Evolutionary conservation across 495 filamentous ascomycete species (phyloP).

Genomic region (Aspergillus wentii): DNA sequence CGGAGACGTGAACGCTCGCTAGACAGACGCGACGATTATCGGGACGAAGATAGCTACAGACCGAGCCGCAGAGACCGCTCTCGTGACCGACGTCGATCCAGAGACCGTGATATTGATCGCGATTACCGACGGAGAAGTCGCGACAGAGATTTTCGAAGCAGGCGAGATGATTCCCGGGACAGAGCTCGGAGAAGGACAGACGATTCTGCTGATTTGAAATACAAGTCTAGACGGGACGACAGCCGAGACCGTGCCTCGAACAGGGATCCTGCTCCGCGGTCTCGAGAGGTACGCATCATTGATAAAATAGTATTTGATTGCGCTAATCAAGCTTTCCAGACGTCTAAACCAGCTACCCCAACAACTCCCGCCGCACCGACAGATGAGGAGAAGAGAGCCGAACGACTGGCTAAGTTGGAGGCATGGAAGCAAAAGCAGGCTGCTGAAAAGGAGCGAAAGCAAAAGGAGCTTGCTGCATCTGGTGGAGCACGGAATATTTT

Average conservation of each 20-base stretch:
- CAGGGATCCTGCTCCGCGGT: conserved; percentile 36
- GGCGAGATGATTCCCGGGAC: conserved; percentile 79
- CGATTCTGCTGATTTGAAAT: conserved; percentile 70
- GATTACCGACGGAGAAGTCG: conserved; percentile 62
- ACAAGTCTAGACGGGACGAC: conserved; percentile 65
- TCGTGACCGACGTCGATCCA: conserved; percentile 56
- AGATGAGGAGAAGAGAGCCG: conserved; percentile 80
- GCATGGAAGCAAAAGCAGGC: conserved; percentile 89
- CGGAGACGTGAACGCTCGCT: conserved; percentile 69
- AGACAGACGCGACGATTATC: conserved; percentile 62
- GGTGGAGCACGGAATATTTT: conserved; percentile 63
- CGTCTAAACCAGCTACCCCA: conserved; percentile 43
- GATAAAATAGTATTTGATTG: too few relatives aligned
- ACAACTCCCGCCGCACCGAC: conserved; percentile 51
- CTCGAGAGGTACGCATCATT: conserved; percentile 49
- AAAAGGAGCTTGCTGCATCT: conserved; percentile 58
- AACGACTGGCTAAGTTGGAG: conserved; percentile 77
- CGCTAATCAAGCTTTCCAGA: conserved; percentile 18
- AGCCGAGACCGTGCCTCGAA: conserved; percentile 49
- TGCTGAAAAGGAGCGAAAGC: conserved; percentile 72
- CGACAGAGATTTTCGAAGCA: conserved; percentile 68
- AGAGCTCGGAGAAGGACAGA: conserved; percentile 63
- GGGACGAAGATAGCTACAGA: conserved; percentile 65
- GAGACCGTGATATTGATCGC: conserved; percentile 54
- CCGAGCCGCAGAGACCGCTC: conserved; percentile 57